phyloP scores from a whole-genome alignment of 768 basidiomycete species.

The Suillus americanus region DNA sequence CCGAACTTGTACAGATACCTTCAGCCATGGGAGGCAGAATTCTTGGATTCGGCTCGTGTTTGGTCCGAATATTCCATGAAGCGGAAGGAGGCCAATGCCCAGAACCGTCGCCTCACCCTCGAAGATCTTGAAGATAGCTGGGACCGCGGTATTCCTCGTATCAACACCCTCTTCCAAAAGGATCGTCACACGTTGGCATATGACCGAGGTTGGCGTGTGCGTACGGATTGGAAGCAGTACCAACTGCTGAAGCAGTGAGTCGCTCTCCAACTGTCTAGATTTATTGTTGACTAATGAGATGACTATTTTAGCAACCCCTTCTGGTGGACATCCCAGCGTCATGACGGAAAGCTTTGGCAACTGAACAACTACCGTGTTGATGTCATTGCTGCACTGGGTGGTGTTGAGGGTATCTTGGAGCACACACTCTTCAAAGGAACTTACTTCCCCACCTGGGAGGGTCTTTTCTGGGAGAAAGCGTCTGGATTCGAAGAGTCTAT shows the following conservation, averaged over 20 bases:
- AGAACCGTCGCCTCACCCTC: slow-evolving; percentile 93
- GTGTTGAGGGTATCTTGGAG: slow-evolving; percentile 95
- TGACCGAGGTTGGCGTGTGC: slow-evolving; percentile 98
- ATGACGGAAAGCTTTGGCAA: slow-evolving; percentile 96
- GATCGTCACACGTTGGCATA: slow-evolving; percentile 98
- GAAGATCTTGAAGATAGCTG: slow-evolving; percentile 98
- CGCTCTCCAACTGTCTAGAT: neutral
- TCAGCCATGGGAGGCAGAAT: slow-evolving; percentile 97
- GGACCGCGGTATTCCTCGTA: slow-evolving; percentile 98
- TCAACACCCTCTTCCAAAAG: slow-evolving; percentile 99
- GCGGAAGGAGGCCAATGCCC: slow-evolving; percentile 98
- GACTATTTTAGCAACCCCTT: slow-evolving; percentile 75
- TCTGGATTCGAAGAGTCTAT: slow-evolving; percentile 96
- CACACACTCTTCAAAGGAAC: slow-evolving; percentile 98
- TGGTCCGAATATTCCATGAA: slow-evolving; percentile 99
- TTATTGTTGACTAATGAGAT: slow-evolving; percentile 12
- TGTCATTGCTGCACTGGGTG: slow-evolving; percentile 95
- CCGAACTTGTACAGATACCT: slow-evolving; percentile 97
- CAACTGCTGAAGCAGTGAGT: slow-evolving; percentile 87
- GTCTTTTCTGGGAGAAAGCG: slow-evolving; percentile 98
- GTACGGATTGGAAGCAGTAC: slow-evolving; percentile 98
- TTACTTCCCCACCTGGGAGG: slow-evolving; percentile 97
- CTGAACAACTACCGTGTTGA: slow-evolving; percentile 98
- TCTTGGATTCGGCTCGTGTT: slow-evolving; percentile 96
- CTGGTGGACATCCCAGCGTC: slow-evolving; percentile 99